Evolutionary conservation across 2,329 filamentous ascomycete species (phyloP), one percentile per base, ranked within the genome.

Genomic region (Cladosporium colombiae): DNA sequence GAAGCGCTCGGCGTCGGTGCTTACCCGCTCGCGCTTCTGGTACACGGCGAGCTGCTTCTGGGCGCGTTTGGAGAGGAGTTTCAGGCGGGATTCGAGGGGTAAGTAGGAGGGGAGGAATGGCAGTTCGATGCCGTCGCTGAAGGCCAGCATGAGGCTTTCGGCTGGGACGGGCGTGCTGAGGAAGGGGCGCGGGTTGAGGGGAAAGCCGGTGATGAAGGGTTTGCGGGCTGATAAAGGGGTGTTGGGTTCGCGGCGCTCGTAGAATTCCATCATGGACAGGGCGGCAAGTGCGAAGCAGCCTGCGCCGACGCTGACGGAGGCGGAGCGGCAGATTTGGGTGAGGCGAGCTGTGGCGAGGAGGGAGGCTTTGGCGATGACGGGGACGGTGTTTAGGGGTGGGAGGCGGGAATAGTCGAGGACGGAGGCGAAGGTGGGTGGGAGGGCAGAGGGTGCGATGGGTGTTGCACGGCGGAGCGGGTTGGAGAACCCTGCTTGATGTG

Each of bases 61-160:
- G 5, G 81, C 81, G 23, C 76, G 75, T 29, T 73, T 70, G 0
- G 78, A 78, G 2, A 81, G 71, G 0, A 83, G 70, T 33, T 68
- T 72, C 66, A 83, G 76, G 0, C 81, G 74, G 5, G 72, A 71
- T 40, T 78, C 76, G 0, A 81, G 66, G 0, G 74, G 70, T 0
- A 82, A 70, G 3, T 67, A 49, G 0, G 75, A 74, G 2, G 75
- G 75, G 0, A 82, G 68, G 67, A 80, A 81, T 0, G 81, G 81
- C 66, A 83, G 75, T 0, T 79, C 70, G 55, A 83, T 78, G 6
- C 81, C 81, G 55, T 82, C 80, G 69, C 75, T 77, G 71, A 83
- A 83, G 6, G 80, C 78, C 3, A 83, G 73, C 81, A 82, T 83
- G 65, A 81, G 79, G 31, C 76, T 79, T 35, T 83, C 78, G 0